These are phyloP conservation scores for Cystobasidiaceae sp. DNA, from an alignment of 1,284 basidiomycete species.

Conservation along the genomic window DNA sequence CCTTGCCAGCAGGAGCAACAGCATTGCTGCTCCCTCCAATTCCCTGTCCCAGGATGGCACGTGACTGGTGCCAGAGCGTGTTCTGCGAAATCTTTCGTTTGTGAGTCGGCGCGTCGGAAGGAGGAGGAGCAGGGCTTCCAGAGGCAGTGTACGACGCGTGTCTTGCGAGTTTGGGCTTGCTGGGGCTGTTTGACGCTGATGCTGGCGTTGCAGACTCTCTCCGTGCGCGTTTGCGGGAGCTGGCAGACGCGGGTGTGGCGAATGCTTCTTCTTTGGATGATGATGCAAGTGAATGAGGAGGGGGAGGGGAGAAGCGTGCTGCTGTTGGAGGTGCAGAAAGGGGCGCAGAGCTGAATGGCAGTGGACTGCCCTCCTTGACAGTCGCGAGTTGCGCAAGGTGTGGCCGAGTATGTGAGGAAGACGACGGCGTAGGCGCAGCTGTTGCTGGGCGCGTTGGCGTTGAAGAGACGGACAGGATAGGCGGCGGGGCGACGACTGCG, in stretches of 20 bases:
- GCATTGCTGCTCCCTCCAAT: background rate
- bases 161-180: background rate
- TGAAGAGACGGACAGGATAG: background rate
- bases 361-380: no score
- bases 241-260: constrained; percentile 10
- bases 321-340: constrained; percentile 9
- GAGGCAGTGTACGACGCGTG: background rate
- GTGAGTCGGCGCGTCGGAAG: background rate
- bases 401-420: no score
- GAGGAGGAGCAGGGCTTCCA: background rate
- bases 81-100: constrained; percentile 25
- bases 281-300: background rate
- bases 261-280: background rate
- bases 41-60: constrained; percentile 21
- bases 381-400: no score
- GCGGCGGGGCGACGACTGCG: background rate
- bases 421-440: background rate
- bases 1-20: background rate
- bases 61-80: constrained; percentile 28
- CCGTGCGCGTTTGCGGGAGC: no score
- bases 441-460: constrained; percentile 11
- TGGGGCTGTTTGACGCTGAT: background rate
- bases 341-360: background rate
- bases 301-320: constrained; percentile 4
- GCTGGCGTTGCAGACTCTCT: background rate